Conservation (phyloP, 345 rosid species). For the Citrus sp. region DNA sequence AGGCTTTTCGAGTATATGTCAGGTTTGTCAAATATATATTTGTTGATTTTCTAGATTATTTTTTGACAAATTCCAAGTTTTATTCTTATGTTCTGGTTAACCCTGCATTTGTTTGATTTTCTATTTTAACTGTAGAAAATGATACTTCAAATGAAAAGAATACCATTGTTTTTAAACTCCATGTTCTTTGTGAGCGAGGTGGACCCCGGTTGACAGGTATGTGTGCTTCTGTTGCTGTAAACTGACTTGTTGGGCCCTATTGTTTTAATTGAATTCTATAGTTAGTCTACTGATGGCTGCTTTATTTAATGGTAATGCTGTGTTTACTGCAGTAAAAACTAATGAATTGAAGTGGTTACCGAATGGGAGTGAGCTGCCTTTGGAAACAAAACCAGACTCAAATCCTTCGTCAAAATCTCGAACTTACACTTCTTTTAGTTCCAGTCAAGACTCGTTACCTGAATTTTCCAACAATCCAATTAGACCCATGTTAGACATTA, state of each 20-base stretch:
- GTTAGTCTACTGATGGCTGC: neutral
- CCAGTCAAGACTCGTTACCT: conserved; percentile 59
- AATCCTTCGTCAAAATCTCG: conserved; percentile 47
- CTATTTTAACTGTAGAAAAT: conserved; percentile 42
- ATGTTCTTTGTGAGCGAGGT: conserved; percentile 49
- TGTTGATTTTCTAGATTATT: neutral
- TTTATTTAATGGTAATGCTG: neutral
- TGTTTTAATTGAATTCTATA: neutral
- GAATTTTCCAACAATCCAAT: conserved; percentile 59
- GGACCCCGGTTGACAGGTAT: conserved; percentile 59
- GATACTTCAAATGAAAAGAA: conserved; percentile 85
- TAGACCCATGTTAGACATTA: conserved; percentile 46
- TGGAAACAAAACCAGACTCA: conserved; percentile 43
- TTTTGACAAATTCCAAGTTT: neutral
- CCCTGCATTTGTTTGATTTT: neutral
- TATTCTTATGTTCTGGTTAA: neutral
- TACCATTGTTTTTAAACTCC: conserved; percentile 91
- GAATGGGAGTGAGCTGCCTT: conserved; percentile 69
- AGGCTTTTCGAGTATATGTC: conserved; percentile 83
- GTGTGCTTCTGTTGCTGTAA: neutral
- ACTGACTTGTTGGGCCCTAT: neutral
- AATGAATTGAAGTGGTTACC: conserved; percentile 78
- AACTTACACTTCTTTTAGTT: conserved; percentile 68
- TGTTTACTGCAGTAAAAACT: conserved; percentile 59
- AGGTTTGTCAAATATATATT: conserved; percentile 36